A percentile compares a stretch with the other conserved stretches of the same genome.
Conservation (phyloP, 2,329 filamentous ascomycete species). For the Amphichorda felina region DNA sequence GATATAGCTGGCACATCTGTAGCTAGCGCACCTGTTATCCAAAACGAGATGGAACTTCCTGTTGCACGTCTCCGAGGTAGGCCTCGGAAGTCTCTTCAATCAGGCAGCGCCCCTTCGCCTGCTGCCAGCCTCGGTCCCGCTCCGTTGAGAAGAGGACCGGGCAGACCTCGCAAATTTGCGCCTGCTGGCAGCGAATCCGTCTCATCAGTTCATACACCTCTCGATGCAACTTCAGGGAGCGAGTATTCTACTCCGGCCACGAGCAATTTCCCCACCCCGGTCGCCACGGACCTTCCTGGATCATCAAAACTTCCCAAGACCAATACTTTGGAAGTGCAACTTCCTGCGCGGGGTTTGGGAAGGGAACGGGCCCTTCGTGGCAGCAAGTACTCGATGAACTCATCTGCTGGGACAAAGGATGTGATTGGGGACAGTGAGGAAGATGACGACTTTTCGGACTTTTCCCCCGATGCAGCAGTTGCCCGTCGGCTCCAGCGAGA, state of each 20-base stretch:
- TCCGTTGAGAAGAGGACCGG: not conserved
- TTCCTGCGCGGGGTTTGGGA: conserved; percentile 4
- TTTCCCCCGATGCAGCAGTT: conserved; percentile 14
- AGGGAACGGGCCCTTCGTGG: conserved; percentile 17
- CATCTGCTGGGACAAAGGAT: conserved; percentile 24
- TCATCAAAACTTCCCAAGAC: not conserved
- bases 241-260: conserved; percentile 23
- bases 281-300: conserved; percentile 9
- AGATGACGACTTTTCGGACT: conserved; percentile 8
- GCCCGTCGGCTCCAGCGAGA: conserved; percentile 22
- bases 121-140: not conserved
- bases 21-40: too few species aligned
- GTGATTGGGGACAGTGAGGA: conserved; percentile 29
- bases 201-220: conserved; percentile 18
- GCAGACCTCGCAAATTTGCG: conserved; percentile 1
- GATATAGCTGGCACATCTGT: too few species aligned
- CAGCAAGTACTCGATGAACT: conserved; percentile 35
- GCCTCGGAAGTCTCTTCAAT: not conserved
- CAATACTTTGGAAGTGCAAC: not conserved
- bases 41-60: too few species aligned
- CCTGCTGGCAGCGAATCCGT: conserved; percentile 13
- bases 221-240: conserved; percentile 15
- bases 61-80: too few species aligned
- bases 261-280: conserved; percentile 22
- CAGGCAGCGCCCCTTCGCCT: too few species aligned